Evolutionary conservation across 106 monocot species (phyloP), one percentile per base, ranked within the genome.

Genomic region (Alisma plantagoaquatica): DNA sequence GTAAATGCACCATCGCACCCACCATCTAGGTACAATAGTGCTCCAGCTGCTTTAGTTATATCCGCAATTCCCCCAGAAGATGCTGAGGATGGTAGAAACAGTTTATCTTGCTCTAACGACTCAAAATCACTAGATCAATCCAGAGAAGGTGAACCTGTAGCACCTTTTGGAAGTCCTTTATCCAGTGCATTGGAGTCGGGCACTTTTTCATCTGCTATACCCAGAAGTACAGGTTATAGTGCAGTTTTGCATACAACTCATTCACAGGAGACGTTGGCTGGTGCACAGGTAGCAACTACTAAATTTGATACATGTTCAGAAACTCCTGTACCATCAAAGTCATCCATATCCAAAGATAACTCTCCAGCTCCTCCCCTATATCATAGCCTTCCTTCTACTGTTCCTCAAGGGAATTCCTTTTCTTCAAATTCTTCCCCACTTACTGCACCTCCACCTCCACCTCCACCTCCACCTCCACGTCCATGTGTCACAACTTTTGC

Each of bases 11-110:
- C 88, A 49, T 72, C 68, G 32, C 73, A 89, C 62, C 96, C 81
- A 54, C 89, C 96, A 49, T 84, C 89, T 20, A 77, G 96, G 57
- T 85, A 96, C 47, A 76, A 81, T 43, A 96, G 89, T 63, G 61
- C 81, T 31, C 96, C 89, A 24, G 65, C 94, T 57, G 83, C 72
- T 62, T 50, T 85, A 26, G 79, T 76, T 29, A 69, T 60, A 33
- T 53, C 53, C 61, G 51, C 51, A 51, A 47, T 54, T 57, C 52
- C 55, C 24, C 41, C 29, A 38, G 65, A 77, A 32, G 45, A 61
- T 54, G 65, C 71, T 63, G 30, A 46, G 48, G 56, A 33, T 48
- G 64, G 33, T 22, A 38, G 20, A 48, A 53, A 0, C 52, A 20
- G 17, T 63, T 26, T 27, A 53, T 53, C 10, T 29, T 12, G 30